phyloP scores from a whole-genome alignment of 441 rosid species.

The Eutrema salsugineum region DNA sequence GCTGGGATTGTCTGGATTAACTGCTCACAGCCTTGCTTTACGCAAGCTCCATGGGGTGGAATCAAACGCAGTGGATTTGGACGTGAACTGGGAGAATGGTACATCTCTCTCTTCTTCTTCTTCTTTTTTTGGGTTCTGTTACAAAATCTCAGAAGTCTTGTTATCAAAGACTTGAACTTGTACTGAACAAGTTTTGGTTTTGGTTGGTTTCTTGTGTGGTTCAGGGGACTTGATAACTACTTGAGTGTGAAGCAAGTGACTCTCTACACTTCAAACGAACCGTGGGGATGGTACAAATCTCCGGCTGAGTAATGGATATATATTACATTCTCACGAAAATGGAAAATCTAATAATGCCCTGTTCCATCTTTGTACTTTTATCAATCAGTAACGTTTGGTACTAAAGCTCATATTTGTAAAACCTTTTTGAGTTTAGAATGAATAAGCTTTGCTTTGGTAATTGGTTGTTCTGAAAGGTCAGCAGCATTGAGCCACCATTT shows the following conservation, averaged over 20 bases:
- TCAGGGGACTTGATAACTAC: constrained; percentile 95
- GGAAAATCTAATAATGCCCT: background rate
- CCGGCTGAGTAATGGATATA: constrained; percentile 32
- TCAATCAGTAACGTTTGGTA: constrained; percentile 2
- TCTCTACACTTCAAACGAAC: constrained; percentile 61
- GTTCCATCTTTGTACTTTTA: background rate
- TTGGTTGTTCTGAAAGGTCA: background rate
- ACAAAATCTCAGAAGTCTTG: background rate
- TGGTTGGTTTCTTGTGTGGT: constrained; percentile 17
- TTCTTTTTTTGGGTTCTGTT: background rate
- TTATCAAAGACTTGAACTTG: background rate
- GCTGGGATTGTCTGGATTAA: constrained; percentile 92
- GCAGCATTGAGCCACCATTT: background rate
- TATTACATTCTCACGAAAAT: background rate
- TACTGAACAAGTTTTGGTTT: constrained; percentile 14
- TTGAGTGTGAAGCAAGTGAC: constrained; percentile 91
- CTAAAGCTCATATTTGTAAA: background rate
- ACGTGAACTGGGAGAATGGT: constrained; percentile 96
- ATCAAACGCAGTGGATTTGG: constrained; percentile 92
- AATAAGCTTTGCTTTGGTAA: constrained; percentile 14
- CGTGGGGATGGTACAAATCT: constrained; percentile 89
- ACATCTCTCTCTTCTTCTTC: constrained; percentile 14
- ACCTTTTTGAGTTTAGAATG: background rate
- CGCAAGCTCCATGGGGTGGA: constrained; percentile 99
- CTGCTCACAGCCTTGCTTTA: constrained; percentile 97